Conservation (phyloP, 768 basidiomycete species). For the Lepiota brunneoincarnata region DNA sequence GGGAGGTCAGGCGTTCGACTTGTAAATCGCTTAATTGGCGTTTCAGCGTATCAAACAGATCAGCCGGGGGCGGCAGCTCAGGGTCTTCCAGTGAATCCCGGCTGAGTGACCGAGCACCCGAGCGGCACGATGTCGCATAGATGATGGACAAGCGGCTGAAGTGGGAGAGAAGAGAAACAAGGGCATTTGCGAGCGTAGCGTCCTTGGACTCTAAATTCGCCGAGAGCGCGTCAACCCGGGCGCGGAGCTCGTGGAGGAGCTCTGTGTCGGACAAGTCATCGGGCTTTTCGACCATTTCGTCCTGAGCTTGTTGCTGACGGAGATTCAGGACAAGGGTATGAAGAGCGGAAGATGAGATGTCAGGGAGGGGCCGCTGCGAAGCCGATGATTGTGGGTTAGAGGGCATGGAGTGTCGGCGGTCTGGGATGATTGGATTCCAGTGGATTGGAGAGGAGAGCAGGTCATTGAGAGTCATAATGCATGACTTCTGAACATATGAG, state of each 20-base stretch:
- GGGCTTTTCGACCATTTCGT: constrained; percentile 46
- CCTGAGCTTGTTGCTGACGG: constrained; percentile 42
- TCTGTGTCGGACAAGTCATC: constrained; percentile 41
- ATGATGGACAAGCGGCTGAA: constrained; percentile 60
- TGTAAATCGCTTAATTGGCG: constrained; percentile 70
- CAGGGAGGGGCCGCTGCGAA: constrained; percentile 25
- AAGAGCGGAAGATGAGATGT: constrained; percentile 49
- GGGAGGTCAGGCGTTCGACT: constrained; percentile 47
- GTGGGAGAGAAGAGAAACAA: constrained; percentile 68
- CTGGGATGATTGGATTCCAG: constrained; percentile 57
- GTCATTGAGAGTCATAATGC: constrained; percentile 70
- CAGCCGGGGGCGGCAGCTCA: constrained; percentile 28
- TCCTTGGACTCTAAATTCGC: constrained; percentile 46
- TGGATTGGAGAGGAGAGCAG: constrained; percentile 51
- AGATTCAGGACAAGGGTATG: constrained; percentile 63
- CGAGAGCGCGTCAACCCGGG: constrained; percentile 48
- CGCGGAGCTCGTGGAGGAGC: constrained; percentile 58
- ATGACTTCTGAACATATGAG: constrained; percentile 67
- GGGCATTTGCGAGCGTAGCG: constrained; percentile 60
- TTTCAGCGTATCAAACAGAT: constrained; percentile 59
- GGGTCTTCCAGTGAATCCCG: constrained; percentile 8
- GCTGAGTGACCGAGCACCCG: constrained; percentile 13
- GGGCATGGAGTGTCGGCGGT: constrained; percentile 62
- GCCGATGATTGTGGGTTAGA: constrained; percentile 33
- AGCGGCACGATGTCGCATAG: constrained; percentile 24